A percentile compares a stretch with the other conserved stretches of the same genome.
These are phyloP conservation scores for Rhizopogon sp. DNA, from an alignment of 768 basidiomycete species.

Conservation along the genomic window DNA sequence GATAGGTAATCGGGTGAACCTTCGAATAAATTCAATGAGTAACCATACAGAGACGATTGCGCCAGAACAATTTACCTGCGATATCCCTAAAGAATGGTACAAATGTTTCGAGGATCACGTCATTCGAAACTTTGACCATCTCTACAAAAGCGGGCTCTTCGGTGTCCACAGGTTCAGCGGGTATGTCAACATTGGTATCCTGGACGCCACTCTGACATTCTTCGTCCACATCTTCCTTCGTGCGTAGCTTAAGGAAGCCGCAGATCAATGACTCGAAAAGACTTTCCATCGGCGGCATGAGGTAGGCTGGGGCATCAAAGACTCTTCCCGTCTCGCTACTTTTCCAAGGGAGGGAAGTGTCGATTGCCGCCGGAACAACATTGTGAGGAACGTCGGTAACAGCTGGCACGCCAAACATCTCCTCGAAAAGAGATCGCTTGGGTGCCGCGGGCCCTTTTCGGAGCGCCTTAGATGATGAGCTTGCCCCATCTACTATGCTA, in stretches of 20 bases:
- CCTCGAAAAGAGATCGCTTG: slow-evolving; percentile 72
- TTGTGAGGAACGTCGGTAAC: slow-evolving; percentile 33
- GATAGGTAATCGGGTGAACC: slow-evolving; percentile 21
- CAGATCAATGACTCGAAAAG: slow-evolving; percentile 65
- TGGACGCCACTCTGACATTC: slow-evolving; percentile 14
- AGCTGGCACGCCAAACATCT: slow-evolving; percentile 83
- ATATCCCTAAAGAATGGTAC: slow-evolving; percentile 55
- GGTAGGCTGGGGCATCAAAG: slow-evolving; percentile 69
- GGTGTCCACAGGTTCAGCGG: slow-evolving; percentile 23
- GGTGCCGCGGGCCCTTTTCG: slow-evolving; percentile 24
- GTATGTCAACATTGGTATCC: slow-evolving; percentile 42
- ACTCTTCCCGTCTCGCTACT: slow-evolving; percentile 40
- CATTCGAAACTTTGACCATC: slow-evolving; percentile 34
- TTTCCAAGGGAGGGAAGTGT: slow-evolving; percentile 26
- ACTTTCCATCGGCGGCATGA: slow-evolving; percentile 66
- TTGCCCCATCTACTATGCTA: slow-evolving; percentile 36
- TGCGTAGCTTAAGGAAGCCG: slow-evolving; percentile 36
- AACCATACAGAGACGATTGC: neutral
- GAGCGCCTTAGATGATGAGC: slow-evolving; percentile 35
- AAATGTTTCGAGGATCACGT: slow-evolving; percentile 56
- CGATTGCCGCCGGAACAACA: slow-evolving; percentile 8
- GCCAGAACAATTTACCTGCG: slow-evolving; percentile 33
- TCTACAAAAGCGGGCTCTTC: slow-evolving; percentile 17
- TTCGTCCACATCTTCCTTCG: slow-evolving; percentile 14
- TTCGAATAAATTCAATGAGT: slow-evolving; percentile 6